A percentile compares a stretch with the other conserved stretches of the same genome.
phyloP scores from a whole-genome alignment of 2,329 filamentous ascomycete species.

The Penicillium sp. region DNA sequence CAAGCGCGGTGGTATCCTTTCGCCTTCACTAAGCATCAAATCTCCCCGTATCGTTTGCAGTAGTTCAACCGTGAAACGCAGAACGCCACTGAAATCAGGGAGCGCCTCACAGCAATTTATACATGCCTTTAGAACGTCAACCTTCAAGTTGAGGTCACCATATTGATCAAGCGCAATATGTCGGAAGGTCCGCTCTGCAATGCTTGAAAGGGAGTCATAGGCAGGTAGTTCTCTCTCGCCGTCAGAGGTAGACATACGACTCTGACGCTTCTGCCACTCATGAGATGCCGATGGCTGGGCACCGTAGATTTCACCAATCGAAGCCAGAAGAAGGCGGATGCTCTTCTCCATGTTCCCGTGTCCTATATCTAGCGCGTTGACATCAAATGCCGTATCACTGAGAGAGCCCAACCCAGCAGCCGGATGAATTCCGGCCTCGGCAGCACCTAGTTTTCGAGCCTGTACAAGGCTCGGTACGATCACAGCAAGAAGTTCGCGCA shows the following conservation, averaged over 20 bases:
- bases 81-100: slow-evolving; percentile 83
- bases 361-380: slow-evolving; percentile 39
- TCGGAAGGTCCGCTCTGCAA: slow-evolving; percentile 42
- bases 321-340: slow-evolving; percentile 34
- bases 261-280: slow-evolving; percentile 28
- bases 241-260: slow-evolving; percentile 16
- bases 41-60: slow-evolving; percentile 71
- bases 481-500: slow-evolving; percentile 76
- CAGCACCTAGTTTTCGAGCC: slow-evolving; percentile 83
- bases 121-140: slow-evolving; percentile 81
- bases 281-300: slow-evolving; percentile 34
- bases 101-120: slow-evolving; percentile 91
- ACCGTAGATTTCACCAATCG: slow-evolving; percentile 37
- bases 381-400: slow-evolving; percentile 47
- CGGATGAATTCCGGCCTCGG: slow-evolving; percentile 93
- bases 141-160: slow-evolving; percentile 72
- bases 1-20: slow-evolving; percentile 65
- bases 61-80: slow-evolving; percentile 78
- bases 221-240: slow-evolving; percentile 15
- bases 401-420: slow-evolving; percentile 77
- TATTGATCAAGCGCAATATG: slow-evolving; percentile 50
- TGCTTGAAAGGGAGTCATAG: slow-evolving; percentile 34
- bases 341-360: slow-evolving; percentile 39
- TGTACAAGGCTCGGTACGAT: slow-evolving; percentile 81
- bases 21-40: slow-evolving; percentile 63